Percentiles rank a stretch among this genome's conserved stretches.
Evolutionary conservation across 164 flowering plant species (phyloP).

Genomic region (Platanus orientalis): DNA sequence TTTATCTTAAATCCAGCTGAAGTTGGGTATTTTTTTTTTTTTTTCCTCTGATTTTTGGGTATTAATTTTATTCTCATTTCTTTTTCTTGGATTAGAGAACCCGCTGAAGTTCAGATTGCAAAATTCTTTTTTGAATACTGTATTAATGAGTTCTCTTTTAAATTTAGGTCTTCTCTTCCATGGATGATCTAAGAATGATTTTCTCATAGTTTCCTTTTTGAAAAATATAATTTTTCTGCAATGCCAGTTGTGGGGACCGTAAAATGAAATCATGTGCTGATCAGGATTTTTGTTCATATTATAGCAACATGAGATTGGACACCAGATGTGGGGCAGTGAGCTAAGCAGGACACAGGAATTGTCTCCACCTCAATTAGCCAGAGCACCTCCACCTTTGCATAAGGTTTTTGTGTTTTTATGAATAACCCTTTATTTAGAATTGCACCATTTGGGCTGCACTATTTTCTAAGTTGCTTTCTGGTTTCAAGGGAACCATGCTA

Average conservation of each 20-base stretch:
- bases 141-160: too few species aligned
- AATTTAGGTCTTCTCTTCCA: too few species aligned
- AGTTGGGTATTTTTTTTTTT: too few species aligned
- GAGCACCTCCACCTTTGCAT: constrained; percentile 41
- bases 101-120: too few species aligned
- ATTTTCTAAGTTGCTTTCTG: too few species aligned
- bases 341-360: constrained; percentile 30
- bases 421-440: too few species aligned
- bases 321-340: constrained; percentile 32
- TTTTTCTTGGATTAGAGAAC: not conserved
- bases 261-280: constrained; percentile 14
- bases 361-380: constrained; percentile 39
- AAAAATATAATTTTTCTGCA: not conserved
- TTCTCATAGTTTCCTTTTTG: not conserved
- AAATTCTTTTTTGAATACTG: too few species aligned
- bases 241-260: not conserved
- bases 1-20: too few species aligned
- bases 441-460: too few species aligned
- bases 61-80: too few species aligned
- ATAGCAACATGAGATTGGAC: constrained; percentile 48
- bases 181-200: not conserved
- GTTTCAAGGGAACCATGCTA: too few species aligned
- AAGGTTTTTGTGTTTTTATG: constrained; percentile 55
- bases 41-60: not conserved
- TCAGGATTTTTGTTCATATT: constrained; percentile 20